These are phyloP conservation scores for Chenopodium formosanum DNA, from an alignment of 148 eudicot genomes.

Conservation along the genomic window DNA sequence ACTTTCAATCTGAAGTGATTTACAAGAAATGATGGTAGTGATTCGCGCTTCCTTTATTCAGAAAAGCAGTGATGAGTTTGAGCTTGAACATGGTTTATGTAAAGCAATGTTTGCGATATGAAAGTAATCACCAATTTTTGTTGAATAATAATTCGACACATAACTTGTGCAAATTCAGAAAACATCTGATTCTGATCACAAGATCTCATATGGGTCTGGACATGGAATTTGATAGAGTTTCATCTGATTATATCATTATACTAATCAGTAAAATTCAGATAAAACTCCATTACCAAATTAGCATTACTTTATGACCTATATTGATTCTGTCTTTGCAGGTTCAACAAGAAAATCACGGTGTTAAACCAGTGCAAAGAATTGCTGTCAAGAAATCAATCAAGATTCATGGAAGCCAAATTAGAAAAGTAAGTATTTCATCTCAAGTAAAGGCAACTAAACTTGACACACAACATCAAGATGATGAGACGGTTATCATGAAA, in stretches of 20 bases:
- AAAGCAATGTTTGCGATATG: not conserved
- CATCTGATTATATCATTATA: not conserved
- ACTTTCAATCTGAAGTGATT: not conserved
- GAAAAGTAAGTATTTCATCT: not conserved
- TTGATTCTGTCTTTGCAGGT: conserved; percentile 3
- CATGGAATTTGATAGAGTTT: not conserved
- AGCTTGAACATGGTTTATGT: not conserved
- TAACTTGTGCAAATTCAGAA: not conserved
- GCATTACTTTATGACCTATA: not conserved
- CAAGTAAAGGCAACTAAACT: not conserved
- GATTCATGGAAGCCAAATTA: not conserved
- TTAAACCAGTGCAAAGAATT: not conserved
- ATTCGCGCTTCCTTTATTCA: not conserved
- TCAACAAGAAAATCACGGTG: not conserved
- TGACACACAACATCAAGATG: not conserved
- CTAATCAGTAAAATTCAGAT: not conserved
- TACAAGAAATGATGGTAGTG: not conserved
- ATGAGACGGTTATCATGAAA: too few species aligned
- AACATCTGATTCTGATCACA: not conserved
- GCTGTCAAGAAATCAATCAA: not conserved
- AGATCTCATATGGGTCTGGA: not conserved
- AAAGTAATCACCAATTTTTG: not conserved
- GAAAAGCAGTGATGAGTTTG: not conserved
- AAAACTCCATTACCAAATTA: not conserved
- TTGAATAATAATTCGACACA: not conserved